Evolutionary conservation across 352 stramenopile genomes (phyloP).

Genomic region (Phytophthora melonis): DNA sequence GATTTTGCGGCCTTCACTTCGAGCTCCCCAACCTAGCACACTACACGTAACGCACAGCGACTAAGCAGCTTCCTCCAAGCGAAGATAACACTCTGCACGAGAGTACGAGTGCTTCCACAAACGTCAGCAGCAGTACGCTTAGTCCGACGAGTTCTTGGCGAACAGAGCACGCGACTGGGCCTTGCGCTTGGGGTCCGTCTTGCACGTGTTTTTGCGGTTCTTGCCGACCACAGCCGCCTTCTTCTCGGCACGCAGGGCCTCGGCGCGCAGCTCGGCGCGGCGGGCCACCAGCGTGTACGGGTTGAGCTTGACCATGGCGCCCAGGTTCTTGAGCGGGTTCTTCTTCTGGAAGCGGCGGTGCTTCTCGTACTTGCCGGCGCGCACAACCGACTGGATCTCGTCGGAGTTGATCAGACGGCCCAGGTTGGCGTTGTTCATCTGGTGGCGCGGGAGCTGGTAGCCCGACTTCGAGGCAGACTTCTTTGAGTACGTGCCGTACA

Average conservation of each 20-base stretch:
- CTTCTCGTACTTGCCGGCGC: conserved; percentile 93
- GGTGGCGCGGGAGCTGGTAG: conserved; percentile 94
- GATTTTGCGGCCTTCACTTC: neutral
- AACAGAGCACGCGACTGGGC: conserved; percentile 81
- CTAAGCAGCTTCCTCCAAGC: conserved; percentile 14
- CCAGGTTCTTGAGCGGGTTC: conserved; percentile 97
- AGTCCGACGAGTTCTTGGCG: conserved; percentile 86
- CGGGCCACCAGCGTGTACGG: conserved; percentile 95
- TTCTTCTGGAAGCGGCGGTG: conserved; percentile 95
- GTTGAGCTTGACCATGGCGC: conserved; percentile 97
- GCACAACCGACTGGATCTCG: conserved; percentile 97
- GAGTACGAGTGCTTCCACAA: neutral
- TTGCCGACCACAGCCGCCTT: conserved; percentile 83
- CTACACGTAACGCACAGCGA: conserved; percentile 16
- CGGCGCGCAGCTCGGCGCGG: conserved; percentile 88
- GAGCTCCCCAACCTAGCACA: neutral
- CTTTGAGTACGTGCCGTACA: conserved; percentile 96
- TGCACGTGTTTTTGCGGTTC: conserved; percentile 90
- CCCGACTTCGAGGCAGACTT: conserved; percentile 92
- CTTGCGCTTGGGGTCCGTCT: conserved; percentile 77
- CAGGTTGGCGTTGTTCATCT: conserved; percentile 98
- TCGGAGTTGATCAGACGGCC: conserved; percentile 99
- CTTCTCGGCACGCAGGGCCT: conserved; percentile 91
- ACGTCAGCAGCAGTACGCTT: conserved; percentile 35
- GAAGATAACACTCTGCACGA: conserved; percentile 15